phyloP scores from a whole-genome alignment of 2,329 filamentous ascomycete species.

The Hansfordia pulvinata region DNA sequence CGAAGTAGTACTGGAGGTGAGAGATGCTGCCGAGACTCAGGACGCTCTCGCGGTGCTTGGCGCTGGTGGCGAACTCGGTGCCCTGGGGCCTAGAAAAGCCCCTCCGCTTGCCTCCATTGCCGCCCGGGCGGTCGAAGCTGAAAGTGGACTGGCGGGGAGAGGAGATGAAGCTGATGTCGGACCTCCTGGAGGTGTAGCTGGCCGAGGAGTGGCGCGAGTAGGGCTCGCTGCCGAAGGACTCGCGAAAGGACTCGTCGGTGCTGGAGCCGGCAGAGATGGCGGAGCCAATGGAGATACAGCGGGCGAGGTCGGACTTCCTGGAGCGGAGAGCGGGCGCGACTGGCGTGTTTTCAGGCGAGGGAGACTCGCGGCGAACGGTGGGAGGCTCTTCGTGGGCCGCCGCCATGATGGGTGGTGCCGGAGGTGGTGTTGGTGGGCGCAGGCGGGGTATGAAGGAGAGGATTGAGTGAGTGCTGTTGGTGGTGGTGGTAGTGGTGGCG shows the following conservation, averaged over 20 bases:
- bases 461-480: slow-evolving; percentile 1
- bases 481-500: too few species aligned
- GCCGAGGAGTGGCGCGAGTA: slow-evolving; percentile 52
- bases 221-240: slow-evolving; percentile 42
- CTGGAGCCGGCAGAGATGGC: slow-evolving; percentile 43
- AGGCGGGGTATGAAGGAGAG: too few species aligned
- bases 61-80: slow-evolving; percentile 82
- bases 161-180: slow-evolving; percentile 24
- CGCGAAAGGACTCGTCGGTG: slow-evolving; percentile 31
- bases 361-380: slow-evolving; percentile 39
- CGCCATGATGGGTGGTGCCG: slow-evolving; percentile 17
- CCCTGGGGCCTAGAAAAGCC: slow-evolving; percentile 82
- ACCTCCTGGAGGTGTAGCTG: slow-evolving; percentile 33
- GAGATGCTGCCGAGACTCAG: slow-evolving; percentile 94
- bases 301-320: slow-evolving; percentile 48
- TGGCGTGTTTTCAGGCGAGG: slow-evolving; percentile 50
- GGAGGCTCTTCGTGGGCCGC: slow-evolving; percentile 19
- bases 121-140: slow-evolving; percentile 22
- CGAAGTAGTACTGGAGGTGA: slow-evolving; percentile 97
- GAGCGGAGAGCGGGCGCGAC: slow-evolving; percentile 52
- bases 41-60: slow-evolving; percentile 82
- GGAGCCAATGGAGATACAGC: slow-evolving; percentile 50
- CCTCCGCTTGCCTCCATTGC: too few species aligned
- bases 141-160: slow-evolving; percentile 34
- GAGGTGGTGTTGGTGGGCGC: slow-evolving; percentile 1